phyloP scores from a whole-genome alignment of 768 basidiomycete species.

The Arthromyces matolae region DNA sequence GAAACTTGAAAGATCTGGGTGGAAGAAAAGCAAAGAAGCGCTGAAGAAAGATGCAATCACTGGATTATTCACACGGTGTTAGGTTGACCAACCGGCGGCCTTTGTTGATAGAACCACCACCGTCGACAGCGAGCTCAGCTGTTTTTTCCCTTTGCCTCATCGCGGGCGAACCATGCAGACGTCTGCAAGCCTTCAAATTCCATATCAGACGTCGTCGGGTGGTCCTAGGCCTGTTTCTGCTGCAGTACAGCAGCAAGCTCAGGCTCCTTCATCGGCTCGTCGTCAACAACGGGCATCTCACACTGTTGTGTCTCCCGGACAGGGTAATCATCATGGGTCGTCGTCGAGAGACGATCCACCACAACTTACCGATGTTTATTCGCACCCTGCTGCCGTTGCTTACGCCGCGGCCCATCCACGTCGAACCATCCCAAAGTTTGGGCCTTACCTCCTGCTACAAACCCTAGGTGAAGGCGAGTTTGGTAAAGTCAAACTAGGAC shows the following conservation, averaged over 20 bases:
- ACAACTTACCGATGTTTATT: constrained; percentile 69
- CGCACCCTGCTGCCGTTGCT: constrained; percentile 82
- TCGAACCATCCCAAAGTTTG: constrained; percentile 89
- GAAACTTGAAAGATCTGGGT: too few relatives aligned
- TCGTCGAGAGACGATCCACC: constrained; percentile 42
- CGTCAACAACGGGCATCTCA: constrained; percentile 74
- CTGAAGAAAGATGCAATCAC: constrained; percentile 8
- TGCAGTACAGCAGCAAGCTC: constrained; percentile 48
- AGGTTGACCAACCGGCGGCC: neutral
- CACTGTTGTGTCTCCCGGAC: constrained; percentile 51
- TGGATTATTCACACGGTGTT: constrained; percentile 9
- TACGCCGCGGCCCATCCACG: constrained; percentile 79
- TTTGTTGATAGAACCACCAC: constrained; percentile 7
- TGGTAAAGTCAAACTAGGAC: constrained; percentile 97
- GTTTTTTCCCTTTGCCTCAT: constrained; percentile 4
- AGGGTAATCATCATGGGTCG: constrained; percentile 23
- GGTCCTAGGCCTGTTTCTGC: constrained; percentile 62
- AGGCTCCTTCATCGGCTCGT: constrained; percentile 36
- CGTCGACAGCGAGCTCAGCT: constrained; percentile 4
- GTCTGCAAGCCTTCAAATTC: constrained; percentile 29
- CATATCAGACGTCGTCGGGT: constrained; percentile 29
- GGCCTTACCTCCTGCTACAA: constrained; percentile 91
- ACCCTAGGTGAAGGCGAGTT: constrained; percentile 98
- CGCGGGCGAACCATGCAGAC: constrained; percentile 12
- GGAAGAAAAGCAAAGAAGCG: too few relatives aligned